Percentiles rank a stretch among this genome's conserved stretches.
phyloP scores from a whole-genome alignment of 345 rosid genomes.

The Lumnitzera racemosa region DNA sequence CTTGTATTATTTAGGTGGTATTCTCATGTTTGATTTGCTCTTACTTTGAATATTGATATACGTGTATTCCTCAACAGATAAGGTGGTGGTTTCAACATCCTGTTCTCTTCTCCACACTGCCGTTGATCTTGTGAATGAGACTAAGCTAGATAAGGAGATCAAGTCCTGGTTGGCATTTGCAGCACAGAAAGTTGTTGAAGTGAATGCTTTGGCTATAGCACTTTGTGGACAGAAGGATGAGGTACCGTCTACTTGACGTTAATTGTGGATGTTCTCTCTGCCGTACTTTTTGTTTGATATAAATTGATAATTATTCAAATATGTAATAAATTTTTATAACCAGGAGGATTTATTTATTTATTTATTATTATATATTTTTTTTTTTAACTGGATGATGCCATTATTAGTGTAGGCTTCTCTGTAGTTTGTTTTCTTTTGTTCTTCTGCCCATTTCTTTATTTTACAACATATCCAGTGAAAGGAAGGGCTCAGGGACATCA shows the following conservation, averaged over 20 bases:
- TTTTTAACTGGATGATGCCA: neutral
- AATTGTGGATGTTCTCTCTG: no score
- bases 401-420: neutral
- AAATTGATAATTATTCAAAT: no score
- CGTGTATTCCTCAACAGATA: constrained; percentile 34
- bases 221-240: constrained; percentile 75
- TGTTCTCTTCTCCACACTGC: constrained; percentile 97
- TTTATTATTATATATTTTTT: neutral
- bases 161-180: constrained; percentile 97
- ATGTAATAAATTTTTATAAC: no score
- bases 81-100: constrained; percentile 90
- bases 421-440: neutral
- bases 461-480: no score
- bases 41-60: neutral
- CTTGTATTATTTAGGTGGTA: neutral
- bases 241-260: constrained; percentile 26
- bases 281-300: no score
- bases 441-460: neutral
- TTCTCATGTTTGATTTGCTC: neutral
- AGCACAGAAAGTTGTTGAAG: constrained; percentile 92
- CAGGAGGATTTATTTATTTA: neutral
- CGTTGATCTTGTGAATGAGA: constrained; percentile 85
- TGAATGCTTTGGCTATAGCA: constrained; percentile 87
- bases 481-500: no score
- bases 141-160: constrained; percentile 79